Conservation (phyloP, 2,329 filamentous ascomycete genomes). For the Cryphonectria parasitica region DNA sequence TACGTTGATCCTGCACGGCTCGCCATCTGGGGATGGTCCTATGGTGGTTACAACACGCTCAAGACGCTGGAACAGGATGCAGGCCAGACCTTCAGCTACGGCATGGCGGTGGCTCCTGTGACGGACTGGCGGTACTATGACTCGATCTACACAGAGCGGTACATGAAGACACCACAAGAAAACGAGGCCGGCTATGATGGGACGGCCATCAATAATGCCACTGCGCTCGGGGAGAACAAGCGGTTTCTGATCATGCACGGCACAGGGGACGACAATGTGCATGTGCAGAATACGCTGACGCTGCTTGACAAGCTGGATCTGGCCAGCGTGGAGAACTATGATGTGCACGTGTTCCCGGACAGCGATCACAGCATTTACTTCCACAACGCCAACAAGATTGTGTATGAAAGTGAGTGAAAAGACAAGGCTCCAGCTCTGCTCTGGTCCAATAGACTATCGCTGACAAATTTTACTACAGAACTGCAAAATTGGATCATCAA, state of each 20-base stretch:
- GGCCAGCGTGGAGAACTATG: constrained; percentile 85
- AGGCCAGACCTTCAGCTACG: constrained; percentile 89
- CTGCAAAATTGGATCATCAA: constrained; percentile 91
- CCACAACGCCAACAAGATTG: constrained; percentile 87
- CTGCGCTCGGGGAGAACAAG: constrained; percentile 73
- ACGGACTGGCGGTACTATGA: constrained; percentile 98
- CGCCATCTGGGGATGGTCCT: constrained; percentile 98
- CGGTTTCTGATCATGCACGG: constrained; percentile 96
- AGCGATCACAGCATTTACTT: constrained; percentile 95
- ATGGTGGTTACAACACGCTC: constrained; percentile 91
- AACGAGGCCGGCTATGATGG: constrained; percentile 79
- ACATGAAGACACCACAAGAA: constrained; percentile 92
- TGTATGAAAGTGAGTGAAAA: constrained; percentile 81
- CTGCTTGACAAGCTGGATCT: constrained; percentile 86
- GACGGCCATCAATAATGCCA: constrained; percentile 73
- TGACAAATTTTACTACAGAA: constrained; percentile 51
- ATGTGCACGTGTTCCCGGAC: constrained; percentile 95
- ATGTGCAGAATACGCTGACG: constrained; percentile 90
- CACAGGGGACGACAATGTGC: constrained; percentile 95
- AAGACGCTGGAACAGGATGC: constrained; percentile 93
- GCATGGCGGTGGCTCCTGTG: constrained; percentile 98
- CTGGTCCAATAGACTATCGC: background rate
- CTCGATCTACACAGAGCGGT: constrained; percentile 91
- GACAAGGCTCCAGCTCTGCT: too few relatives aligned
- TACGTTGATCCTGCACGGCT: constrained; percentile 85